Evolutionary conservation across 768 basidiomycete species (phyloP).

Genomic region (Boletus reticuloceps): DNA sequence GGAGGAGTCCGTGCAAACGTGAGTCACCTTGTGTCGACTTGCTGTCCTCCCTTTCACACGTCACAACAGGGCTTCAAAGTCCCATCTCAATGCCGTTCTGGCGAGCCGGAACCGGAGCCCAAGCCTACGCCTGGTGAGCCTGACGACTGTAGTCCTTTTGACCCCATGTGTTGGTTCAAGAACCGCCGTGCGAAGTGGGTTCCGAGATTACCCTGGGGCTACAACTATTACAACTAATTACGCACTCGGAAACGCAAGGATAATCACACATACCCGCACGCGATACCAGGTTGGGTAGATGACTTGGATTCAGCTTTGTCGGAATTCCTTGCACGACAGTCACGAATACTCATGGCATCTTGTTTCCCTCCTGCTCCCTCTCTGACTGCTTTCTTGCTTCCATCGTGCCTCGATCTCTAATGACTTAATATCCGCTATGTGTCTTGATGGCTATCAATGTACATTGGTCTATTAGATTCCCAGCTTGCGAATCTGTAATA

Average conservation of each 20-base stretch:
- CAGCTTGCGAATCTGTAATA: too few species aligned
- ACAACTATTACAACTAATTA: conserved; percentile 20
- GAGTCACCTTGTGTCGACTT: conserved; percentile 7
- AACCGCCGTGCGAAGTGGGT: conserved; percentile 15
- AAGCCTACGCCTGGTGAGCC: conserved; percentile 34
- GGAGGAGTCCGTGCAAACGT: conserved; percentile 80
- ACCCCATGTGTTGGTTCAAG: conserved; percentile 27
- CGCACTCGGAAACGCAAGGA: conserved; percentile 8
- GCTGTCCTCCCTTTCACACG: not conserved
- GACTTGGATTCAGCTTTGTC: conserved; percentile 4
- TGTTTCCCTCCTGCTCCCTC: not conserved
- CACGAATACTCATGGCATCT: not conserved
- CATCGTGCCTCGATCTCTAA: not conserved
- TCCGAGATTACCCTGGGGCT: conserved; percentile 26
- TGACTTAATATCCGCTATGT: conserved; percentile 7
- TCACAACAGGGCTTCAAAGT: conserved; percentile 37
- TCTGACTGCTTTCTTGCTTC: conserved; percentile 11
- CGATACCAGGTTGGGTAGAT: conserved; percentile 18
- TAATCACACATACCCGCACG: conserved; percentile 9
- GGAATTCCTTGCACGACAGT: not conserved
- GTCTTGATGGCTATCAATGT: not conserved
- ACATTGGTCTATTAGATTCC: not conserved
- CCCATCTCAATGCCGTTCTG: conserved; percentile 40
- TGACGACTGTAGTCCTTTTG: conserved; percentile 23
- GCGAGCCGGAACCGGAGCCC: conserved; percentile 18